Evolutionary conservation across 768 basidiomycete species (phyloP), one percentile per base, ranked within the genome.

Genomic region (Astraeus odoratus): DNA sequence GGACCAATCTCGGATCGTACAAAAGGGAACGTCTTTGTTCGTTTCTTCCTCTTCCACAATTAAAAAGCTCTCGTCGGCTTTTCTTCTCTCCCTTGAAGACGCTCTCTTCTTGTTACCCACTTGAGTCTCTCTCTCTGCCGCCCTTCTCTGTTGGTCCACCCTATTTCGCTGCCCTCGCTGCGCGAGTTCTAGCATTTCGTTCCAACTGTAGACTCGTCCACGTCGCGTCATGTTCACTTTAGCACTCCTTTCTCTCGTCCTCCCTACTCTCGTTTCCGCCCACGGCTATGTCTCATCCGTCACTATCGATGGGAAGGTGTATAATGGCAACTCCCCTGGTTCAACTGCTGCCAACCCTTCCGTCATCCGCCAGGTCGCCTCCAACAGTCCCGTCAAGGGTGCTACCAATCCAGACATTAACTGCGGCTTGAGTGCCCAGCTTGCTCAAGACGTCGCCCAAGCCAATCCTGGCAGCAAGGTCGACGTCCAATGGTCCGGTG

Each of bases 401-500:
- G 69, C 78, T 13, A 60, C 31, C 40, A 83, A 81, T 59, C 61
- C 74, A 2, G 67, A 63, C 34, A 31, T 83, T 15, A 79, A 73
- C 59, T 86, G 85, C 51, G 85, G 85, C 1, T 48, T 62, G 2
- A 62, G 70, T 41, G 75, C 81, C 1, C 60, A 67, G 39, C 57
- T 66, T 1, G 83, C 78, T 1, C 52, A 68, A 3, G 55, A 71
- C 7, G 65, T 73, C 18, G 78, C 71, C 16, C 59, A 66, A 23
- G 82, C 76, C 22, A 78, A 77, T 45, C 80, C 83, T 1, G 83
- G 81, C 9, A 77, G 76, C 56, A 50, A 45, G 1, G 50, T 86
- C 33, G 53, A 65, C 5, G 73, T 84, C 45, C 57, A 68, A 37
- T 86, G 83, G 84, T 54, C 48, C 5, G 76, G 57, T 43, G 61